Conservation (phyloP, 2,329 filamentous ascomycete species). For the Diaporthe vaccinii region DNA sequence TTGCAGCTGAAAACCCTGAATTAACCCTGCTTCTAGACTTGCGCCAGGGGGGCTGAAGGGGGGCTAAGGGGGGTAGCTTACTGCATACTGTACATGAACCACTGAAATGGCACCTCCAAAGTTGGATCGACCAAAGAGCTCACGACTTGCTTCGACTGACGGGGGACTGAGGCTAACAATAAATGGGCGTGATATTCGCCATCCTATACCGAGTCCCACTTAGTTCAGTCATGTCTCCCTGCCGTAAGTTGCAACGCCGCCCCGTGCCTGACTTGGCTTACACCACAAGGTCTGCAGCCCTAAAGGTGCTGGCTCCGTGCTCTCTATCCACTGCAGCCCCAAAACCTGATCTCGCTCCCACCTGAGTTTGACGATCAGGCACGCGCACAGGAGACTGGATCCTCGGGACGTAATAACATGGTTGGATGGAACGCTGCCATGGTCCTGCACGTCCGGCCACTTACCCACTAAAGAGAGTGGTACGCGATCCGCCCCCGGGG, state of each 20-base stretch:
- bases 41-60: too few relatives aligned
- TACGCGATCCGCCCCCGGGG: slow-evolving; percentile 13
- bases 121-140: slow-evolving; percentile 4
- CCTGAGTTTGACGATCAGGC: slow-evolving; percentile 22
- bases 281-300: slow-evolving; percentile 25
- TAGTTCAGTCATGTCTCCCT: slow-evolving; percentile 6
- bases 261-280: slow-evolving; percentile 23
- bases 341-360: slow-evolving; percentile 31
- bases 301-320: slow-evolving; percentile 12
- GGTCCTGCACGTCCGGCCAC: slow-evolving; percentile 1
- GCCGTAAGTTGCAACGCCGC: slow-evolving; percentile 29
- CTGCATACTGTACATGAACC: not conserved
- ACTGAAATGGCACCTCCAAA: not conserved
- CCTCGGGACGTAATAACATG: not conserved
- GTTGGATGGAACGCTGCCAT: not conserved
- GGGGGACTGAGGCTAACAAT: slow-evolving; percentile 20
- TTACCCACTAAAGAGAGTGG: slow-evolving; percentile 8
- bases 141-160: not conserved
- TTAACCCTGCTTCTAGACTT: slow-evolving; percentile 4
- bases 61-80: not conserved
- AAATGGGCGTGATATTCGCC: slow-evolving; percentile 19
- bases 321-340: slow-evolving; percentile 5
- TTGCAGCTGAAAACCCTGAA: slow-evolving; percentile 20
- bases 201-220: slow-evolving; percentile 24
- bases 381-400: slow-evolving; percentile 24